Base-by-base conservation (phyloP, 139 green algal species). In the Picochlorum sp. region DNA sequence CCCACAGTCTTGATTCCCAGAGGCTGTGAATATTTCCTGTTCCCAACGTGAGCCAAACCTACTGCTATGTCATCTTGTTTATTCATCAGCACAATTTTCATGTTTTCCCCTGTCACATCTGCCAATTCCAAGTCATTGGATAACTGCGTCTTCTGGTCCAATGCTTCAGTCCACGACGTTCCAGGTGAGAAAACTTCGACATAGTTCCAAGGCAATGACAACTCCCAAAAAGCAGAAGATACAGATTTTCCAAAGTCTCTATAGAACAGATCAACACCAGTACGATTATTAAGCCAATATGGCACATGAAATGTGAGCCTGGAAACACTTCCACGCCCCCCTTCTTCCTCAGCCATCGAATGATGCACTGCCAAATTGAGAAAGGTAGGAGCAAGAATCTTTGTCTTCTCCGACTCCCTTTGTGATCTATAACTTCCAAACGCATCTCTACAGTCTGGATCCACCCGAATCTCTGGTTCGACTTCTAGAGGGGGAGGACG, bases 271-370 rank as follows among this genome's bases (percentile, higher is more conserved):
- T 88, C 75, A 32, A 85, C 67, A 5, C 82, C 82, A 1, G 77
- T 87, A 50, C 83, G 70, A 80, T 92, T 92, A 74, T 92, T 84
- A 18, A 92, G 49, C 84, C 84, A 92, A 72, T 77, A 88, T 25
- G 77, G 62, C 1, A 76, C 61, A 40, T 70, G 84, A 8, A 92
- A 36, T 0, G 74, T 76, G 24, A 91, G 55, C 3, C 55, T 60
- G 45, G 62, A 74, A 32, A 77, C 53, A 16, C 50, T 57, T 1
- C 22, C 44, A 22, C 47, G 35, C 45, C 31, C 22, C 1, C 7
- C 13, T 30, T 72, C 59, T 14, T 56, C 41, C 16, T 49, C 49
- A 25, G 52, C 57, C 54, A 71, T 58, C 39, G 57, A 76, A 73
- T 88, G 88, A 65, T 81, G 50, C 18, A 89, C 47, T 22, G 65